Base-by-base conservation (phyloP, 164 flowering plant species). In the Kingdonia uniflora region DNA sequence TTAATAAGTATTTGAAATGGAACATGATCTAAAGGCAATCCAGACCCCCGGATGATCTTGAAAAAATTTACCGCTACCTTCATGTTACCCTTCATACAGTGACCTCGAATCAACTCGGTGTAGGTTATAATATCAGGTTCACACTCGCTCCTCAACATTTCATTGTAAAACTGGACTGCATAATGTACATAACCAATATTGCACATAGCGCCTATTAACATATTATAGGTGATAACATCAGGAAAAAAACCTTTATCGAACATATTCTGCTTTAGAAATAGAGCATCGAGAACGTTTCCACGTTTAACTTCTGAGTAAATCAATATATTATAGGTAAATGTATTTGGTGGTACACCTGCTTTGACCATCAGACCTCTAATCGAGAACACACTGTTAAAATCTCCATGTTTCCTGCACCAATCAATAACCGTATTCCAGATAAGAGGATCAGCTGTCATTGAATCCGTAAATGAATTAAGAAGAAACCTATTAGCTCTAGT, bases 391-490 rank as follows among this genome's bases (percentile, higher is more conserved):
- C 49, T 59, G 42, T 40, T 23, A 16, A 74, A n/a, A 60, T 82
- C 74, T 41, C 84, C 82, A 63, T 16, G 37, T 65, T 77, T 80
- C 42, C 87, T 87, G 67, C 66, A 71, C 23, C 74, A 70, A 68
- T 82, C 63, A 51, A 87, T 84, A 24, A 87, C 38, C 22, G 65
- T 59, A 71, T 87, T 87, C 95, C 95, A 87, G 48, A 82, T 55
- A 44, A 63, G 63, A 61, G 80, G 72, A 37, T 69, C 70, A 11
- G 92, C 85, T 50, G 74, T 51, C 45, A 74, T 23, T 16, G 74
- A 76, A 49, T 68, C 70, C 44, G 76, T 67, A 51, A 82, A 59
- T 87, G 84, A 79, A 54, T 19, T 42, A 19, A 29, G 50, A 59
- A 84, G 72, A 63, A 74, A 64, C 21, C 67, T 52, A 15, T 49